Percentiles rank a stretch among this genome's conserved stretches.
These are phyloP conservation scores for Tricholoma furcatifolium DNA, from an alignment of 768 basidiomycete genomes.

Conservation along the genomic window DNA sequence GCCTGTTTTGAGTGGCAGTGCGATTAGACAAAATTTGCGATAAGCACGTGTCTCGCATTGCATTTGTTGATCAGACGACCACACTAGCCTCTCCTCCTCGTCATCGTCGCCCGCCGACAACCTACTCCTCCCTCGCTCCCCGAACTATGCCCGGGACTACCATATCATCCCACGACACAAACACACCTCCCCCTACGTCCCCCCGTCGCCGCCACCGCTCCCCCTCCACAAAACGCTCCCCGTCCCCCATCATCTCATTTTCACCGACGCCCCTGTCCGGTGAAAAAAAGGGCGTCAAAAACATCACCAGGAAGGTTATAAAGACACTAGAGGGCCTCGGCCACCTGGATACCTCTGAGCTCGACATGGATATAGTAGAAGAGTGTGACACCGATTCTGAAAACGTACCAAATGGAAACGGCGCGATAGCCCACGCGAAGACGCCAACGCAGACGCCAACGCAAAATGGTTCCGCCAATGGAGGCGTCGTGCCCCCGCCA, in stretches of 20 bases:
- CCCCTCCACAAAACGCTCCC: conserved; percentile 36
- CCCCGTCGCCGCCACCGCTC: conserved; percentile 18
- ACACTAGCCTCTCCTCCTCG: conserved; percentile 1
- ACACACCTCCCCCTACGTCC: conserved; percentile 9
- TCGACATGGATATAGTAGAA: conserved; percentile 26
- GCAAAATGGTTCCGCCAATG: conserved; percentile 10
- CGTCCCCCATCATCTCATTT: conserved; percentile 48
- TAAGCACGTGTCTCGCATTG: conserved; percentile 7
- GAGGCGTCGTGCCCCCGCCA: neutral
- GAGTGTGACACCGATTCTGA: conserved; percentile 18
- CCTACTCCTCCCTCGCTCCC: neutral
- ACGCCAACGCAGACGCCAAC: conserved; percentile 23
- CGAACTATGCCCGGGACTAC: conserved; percentile 21
- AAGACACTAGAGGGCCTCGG: conserved; percentile 46
- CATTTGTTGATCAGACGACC: conserved; percentile 3
- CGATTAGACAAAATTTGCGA: neutral
- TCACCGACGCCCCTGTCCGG: conserved; percentile 32
- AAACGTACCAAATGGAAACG: too few species aligned
- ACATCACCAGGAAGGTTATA: conserved; percentile 50
- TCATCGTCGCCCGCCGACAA: neutral
- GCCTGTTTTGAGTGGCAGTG: too few species aligned
- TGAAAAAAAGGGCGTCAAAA: conserved; percentile 40
- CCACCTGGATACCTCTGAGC: conserved; percentile 28
- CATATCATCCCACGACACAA: conserved; percentile 14
- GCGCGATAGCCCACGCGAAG: conserved; percentile 12